These are phyloP conservation scores for Entomortierella beljakovae DNA, from an alignment of 192 early-diverging fungal genomes.

Conservation along the genomic window DNA sequence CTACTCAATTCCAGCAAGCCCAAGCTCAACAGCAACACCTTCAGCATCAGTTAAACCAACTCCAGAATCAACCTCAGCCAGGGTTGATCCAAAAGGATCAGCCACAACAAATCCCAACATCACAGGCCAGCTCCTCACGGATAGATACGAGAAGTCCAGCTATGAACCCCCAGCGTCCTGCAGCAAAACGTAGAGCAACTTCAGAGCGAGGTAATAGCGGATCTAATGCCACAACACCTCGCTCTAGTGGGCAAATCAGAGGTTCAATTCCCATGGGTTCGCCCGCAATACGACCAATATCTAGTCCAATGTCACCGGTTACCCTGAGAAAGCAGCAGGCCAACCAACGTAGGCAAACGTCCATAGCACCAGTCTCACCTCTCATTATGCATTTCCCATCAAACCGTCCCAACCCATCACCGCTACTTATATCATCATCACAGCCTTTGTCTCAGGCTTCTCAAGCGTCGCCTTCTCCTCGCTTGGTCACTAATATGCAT, in stretches of 20 bases:
- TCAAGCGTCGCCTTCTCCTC: constrained; percentile 39
- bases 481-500: constrained; percentile 47
- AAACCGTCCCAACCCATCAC: constrained; percentile 35
- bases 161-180: constrained; percentile 35
- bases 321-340: constrained; percentile 41
- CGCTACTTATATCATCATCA: constrained; percentile 41
- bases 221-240: constrained; percentile 11
- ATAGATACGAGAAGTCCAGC: constrained; percentile 37
- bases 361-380: constrained; percentile 43
- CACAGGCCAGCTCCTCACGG: constrained; percentile 11
- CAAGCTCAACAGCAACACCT: constrained; percentile 35
- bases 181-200: constrained; percentile 33
- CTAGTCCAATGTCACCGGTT: constrained; percentile 42
- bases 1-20: constrained; percentile 38
- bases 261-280: constrained; percentile 41
- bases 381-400: constrained; percentile 53
- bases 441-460: constrained; percentile 18
- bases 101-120: constrained; percentile 19
- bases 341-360: constrained; percentile 21
- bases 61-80: constrained; percentile 29
- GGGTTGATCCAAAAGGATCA: constrained; percentile 18
- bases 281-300: constrained; percentile 37
- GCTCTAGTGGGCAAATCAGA: constrained; percentile 32
- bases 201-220: constrained; percentile 34
- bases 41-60: constrained; percentile 42